phyloP scores from a whole-genome alignment of 306 rosid species.

The Fagus sylvatica region DNA sequence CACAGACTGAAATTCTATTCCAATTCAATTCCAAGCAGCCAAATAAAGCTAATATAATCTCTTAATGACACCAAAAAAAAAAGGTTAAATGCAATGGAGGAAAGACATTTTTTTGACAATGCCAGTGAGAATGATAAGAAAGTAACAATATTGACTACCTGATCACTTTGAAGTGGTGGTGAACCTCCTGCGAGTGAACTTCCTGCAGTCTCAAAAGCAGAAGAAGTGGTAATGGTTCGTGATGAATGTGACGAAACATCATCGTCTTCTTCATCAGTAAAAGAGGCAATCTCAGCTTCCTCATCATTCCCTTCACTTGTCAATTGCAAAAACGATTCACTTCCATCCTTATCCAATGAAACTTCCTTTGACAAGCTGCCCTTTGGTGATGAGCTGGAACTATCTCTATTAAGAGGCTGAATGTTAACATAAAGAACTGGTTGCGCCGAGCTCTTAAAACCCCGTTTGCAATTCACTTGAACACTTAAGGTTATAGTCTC shows the following conservation, averaged over 20 bases:
- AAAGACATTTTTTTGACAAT: constrained; percentile 15
- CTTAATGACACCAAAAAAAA: constrained; percentile 7
- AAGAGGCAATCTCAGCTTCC: constrained; percentile 65
- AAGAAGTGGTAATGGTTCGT: constrained; percentile 33
- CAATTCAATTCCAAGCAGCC: constrained; percentile 6
- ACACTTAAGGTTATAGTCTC: constrained; percentile 42
- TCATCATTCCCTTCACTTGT: constrained; percentile 41
- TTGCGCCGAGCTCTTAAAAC: constrained; percentile 48
- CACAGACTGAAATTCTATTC: neutral
- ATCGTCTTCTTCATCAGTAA: constrained; percentile 51
- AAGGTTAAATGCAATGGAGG: constrained; percentile 1
- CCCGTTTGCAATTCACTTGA: constrained; percentile 62
- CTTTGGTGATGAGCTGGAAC: constrained; percentile 59
- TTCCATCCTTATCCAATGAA: constrained; percentile 50
- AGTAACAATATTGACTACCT: constrained; percentile 33
- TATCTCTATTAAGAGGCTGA: constrained; percentile 54
- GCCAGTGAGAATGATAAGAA: constrained; percentile 18
- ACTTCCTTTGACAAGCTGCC: constrained; percentile 52
- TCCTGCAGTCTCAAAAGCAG: constrained; percentile 41
- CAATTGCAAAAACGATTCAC: constrained; percentile 50
- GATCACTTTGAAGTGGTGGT: constrained; percentile 31
- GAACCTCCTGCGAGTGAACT: constrained; percentile 29
- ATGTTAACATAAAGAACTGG: constrained; percentile 59
- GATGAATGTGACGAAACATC: constrained; percentile 42
- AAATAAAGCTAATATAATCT: constrained; percentile 7